phyloP scores from a whole-genome alignment of 371 early-diverging fungal genomes.

The Mortierella sp. region DNA sequence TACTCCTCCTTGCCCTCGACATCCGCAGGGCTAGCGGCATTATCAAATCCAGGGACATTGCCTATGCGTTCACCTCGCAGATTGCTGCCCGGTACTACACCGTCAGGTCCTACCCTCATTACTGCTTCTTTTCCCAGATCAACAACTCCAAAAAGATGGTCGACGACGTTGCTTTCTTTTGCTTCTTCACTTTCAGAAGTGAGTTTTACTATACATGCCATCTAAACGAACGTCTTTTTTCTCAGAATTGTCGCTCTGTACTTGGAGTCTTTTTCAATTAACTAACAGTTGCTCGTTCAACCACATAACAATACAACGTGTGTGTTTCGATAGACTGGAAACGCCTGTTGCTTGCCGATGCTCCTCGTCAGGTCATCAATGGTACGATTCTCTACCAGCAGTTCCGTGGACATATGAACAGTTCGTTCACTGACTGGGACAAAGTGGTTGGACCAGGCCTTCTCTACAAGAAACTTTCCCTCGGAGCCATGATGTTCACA shows the following conservation, averaged over 20 bases:
- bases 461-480: constrained; percentile 42
- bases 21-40: constrained; percentile 76
- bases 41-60: constrained; percentile 78
- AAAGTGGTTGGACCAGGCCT: constrained; percentile 1
- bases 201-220: constrained; percentile 19
- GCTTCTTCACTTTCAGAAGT: constrained; percentile 89
- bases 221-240: not conserved
- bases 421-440: constrained; percentile 27
- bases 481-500: constrained; percentile 73
- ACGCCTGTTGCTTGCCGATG: constrained; percentile 86
- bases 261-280: not conserved
- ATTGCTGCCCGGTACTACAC: constrained; percentile 81
- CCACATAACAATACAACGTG: not conserved
- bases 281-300: not conserved
- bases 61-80: constrained; percentile 80
- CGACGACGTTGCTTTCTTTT: constrained; percentile 86
- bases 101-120: constrained; percentile 75
- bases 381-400: constrained; percentile 60
- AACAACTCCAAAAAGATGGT: constrained; percentile 71
- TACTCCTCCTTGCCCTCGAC: constrained; percentile 79
- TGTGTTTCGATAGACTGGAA: constrained; percentile 85
- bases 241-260: not conserved
- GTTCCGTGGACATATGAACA: constrained; percentile 21
- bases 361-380: constrained; percentile 87
- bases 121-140: constrained; percentile 85